Conservation (phyloP, 2,329 filamentous ascomycete genomes). For the Exserohilum rostratum region DNA sequence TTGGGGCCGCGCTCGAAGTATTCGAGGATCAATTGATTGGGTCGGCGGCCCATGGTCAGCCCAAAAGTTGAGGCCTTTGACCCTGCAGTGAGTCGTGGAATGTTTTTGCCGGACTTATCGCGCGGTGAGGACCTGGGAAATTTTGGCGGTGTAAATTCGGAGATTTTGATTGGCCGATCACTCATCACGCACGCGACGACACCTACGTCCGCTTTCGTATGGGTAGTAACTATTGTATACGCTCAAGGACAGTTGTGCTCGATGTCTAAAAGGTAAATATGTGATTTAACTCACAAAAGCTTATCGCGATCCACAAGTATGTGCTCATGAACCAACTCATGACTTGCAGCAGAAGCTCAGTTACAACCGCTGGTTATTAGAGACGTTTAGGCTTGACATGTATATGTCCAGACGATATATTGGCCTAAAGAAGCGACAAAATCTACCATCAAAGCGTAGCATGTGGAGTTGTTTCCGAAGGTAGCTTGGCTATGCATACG, state of each 20-base stretch:
- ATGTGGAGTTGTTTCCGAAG: not conserved
- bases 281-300: not conserved
- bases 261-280: not conserved
- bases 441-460: not conserved
- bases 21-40: constrained; percentile 82
- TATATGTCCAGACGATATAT: not conserved
- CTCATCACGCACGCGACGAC: not conserved
- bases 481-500: not conserved
- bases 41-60: constrained; percentile 74
- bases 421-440: not conserved
- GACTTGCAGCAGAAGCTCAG: not conserved
- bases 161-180: not conserved
- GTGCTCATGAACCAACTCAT: not conserved
- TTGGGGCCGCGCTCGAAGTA: constrained; percentile 89
- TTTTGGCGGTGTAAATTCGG: constrained; percentile 4
- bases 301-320: not conserved
- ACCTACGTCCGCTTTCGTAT: not conserved
- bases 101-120: constrained; percentile 16
- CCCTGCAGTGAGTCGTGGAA: constrained; percentile 12
- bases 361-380: not conserved
- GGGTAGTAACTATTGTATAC: not conserved
- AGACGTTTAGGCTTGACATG: not conserved
- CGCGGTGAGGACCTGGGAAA: constrained; percentile 12
- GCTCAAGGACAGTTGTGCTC: not conserved
- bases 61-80: constrained; percentile 8